phyloP scores from a whole-genome alignment of 2,329 filamentous ascomycete genomes.

The Podosphaera fusca region DNA sequence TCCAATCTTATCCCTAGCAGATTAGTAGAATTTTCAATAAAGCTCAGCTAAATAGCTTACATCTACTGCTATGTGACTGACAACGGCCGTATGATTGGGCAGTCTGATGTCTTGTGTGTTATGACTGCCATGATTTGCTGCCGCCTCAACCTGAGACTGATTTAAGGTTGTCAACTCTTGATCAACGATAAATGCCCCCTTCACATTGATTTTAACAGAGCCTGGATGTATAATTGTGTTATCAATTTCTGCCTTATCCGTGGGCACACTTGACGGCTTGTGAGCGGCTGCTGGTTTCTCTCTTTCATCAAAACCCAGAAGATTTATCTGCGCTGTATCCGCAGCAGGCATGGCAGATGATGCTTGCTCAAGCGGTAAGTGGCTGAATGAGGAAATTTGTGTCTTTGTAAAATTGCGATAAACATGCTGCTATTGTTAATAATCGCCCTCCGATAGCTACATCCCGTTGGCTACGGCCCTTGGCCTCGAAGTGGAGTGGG shows the following conservation, averaged over 20 bases:
- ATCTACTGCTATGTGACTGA: conserved; percentile 93
- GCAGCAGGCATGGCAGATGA: no score
- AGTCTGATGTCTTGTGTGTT: conserved; percentile 88
- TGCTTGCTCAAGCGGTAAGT: no score
- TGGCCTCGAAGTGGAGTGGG: no score
- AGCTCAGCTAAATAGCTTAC: conserved; percentile 29
- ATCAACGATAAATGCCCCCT: conserved; percentile 90
- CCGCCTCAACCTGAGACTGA: conserved; percentile 12
- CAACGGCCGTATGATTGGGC: conserved; percentile 81
- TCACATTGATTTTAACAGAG: conserved; percentile 82
- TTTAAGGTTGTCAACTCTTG: conserved; percentile 38
- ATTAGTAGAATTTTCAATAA: neutral
- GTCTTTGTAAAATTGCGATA: no score
- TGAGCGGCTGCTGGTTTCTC: neutral
- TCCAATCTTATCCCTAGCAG: conserved; percentile 42
- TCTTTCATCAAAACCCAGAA: no score
- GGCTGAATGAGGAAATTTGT: no score
- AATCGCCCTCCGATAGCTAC: no score
- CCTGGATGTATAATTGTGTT: conserved; percentile 31
- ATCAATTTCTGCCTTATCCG: conserved; percentile 18
- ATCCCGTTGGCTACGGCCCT: no score
- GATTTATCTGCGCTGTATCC: no score
- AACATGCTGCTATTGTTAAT: no score
- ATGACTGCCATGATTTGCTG: conserved; percentile 25
- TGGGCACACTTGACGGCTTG: conserved; percentile 8